These are phyloP conservation scores for Crithidia thermophila DNA, from an alignment of 208 protist species.

Conservation along the genomic window DNA sequence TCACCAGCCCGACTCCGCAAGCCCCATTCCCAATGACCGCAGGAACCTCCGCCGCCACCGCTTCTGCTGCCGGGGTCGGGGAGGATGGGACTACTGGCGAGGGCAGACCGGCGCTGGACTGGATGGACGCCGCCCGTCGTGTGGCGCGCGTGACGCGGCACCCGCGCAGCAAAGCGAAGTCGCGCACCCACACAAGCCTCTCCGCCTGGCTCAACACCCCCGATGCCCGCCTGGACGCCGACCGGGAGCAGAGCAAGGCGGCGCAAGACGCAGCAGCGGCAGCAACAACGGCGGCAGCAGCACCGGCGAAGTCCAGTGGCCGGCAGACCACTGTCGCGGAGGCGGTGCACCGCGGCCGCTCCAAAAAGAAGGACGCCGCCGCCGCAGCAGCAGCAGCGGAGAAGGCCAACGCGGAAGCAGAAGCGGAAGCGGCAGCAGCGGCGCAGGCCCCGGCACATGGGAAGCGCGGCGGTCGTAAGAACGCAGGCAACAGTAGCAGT, in stretches of 20 bases:
- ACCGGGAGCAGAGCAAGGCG: slow-evolving; percentile 1
- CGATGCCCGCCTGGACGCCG: slow-evolving; percentile 29
- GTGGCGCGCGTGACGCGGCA: slow-evolving; percentile 58
- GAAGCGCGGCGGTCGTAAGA: slow-evolving; percentile 4
- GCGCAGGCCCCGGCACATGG: neutral
- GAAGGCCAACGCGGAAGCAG: slow-evolving; percentile 11
- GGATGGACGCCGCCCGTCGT: slow-evolving; percentile 60
- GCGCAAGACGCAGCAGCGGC: neutral
- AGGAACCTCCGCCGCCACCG: neutral
- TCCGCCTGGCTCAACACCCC: slow-evolving; percentile 84
- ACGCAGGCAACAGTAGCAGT: neutral
- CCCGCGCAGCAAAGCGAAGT: slow-evolving; percentile 42
- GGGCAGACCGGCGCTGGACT: slow-evolving; percentile 37
- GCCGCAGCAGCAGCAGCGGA: slow-evolving; percentile 2
- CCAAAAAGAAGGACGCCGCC: slow-evolving; percentile 29
- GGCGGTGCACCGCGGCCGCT: slow-evolving; percentile 12
- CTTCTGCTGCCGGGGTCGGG: neutral
- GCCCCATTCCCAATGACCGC: no score
- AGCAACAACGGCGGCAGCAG: neutral
- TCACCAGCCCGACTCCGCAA: neutral
- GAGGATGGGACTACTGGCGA: neutral
- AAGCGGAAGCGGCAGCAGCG: slow-evolving; percentile 6
- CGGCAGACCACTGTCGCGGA: slow-evolving; percentile 30
- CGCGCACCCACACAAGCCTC: slow-evolving; percentile 55
- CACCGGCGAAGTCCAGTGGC: slow-evolving; percentile 4